These are phyloP conservation scores for Saccharomyces hybrid DNA, from an alignment of 1,139 yeast species.

Conservation along the genomic window DNA sequence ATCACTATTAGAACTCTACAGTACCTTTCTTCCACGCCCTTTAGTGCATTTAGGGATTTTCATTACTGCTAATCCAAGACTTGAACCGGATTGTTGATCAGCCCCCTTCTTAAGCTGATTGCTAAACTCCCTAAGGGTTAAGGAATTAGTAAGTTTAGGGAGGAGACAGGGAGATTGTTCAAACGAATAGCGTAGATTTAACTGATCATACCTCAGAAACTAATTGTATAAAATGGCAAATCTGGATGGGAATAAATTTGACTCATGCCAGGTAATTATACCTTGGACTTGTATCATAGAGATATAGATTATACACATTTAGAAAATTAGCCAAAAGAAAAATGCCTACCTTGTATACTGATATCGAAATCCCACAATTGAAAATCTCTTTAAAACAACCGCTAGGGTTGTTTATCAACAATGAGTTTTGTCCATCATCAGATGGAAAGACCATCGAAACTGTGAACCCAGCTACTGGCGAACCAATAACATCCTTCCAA, in stretches of 20 bases:
- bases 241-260: background rate
- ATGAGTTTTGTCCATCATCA: constrained; percentile 46
- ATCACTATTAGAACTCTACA: background rate
- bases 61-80: background rate
- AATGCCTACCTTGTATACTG: constrained; percentile 3
- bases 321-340: background rate
- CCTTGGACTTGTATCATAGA: background rate
- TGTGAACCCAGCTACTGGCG: constrained; percentile 61
- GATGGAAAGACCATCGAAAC: constrained; percentile 49
- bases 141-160: background rate
- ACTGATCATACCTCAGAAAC: background rate
- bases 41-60: background rate
- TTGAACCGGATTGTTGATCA: background rate
- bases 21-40: background rate
- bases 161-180: background rate
- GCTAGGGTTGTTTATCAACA: constrained; percentile 58
- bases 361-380: constrained; percentile 16
- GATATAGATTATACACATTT: too few species aligned
- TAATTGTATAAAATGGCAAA: background rate
- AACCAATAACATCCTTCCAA: constrained; percentile 55
- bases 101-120: background rate
- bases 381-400: constrained; percentile 45
- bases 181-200: background rate
- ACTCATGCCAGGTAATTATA: background rate
- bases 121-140: background rate